Evolutionary conservation across 768 basidiomycete genomes (phyloP).

Genomic region (Pleurotus tuoliensis): DNA sequence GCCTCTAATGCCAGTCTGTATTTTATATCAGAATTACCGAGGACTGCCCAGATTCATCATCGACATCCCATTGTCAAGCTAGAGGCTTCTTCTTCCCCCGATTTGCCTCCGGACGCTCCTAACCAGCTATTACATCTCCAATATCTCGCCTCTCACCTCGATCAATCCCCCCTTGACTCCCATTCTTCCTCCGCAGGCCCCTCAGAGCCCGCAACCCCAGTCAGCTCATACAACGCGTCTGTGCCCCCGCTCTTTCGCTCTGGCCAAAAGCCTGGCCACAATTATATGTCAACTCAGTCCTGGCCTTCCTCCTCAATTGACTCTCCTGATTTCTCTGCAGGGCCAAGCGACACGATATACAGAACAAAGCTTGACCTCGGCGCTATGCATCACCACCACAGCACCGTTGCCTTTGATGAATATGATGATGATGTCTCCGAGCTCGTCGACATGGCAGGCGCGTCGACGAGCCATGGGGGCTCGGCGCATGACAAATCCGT

Average conservation of each 20-base stretch:
- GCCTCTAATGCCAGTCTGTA: slow-evolving; percentile 16
- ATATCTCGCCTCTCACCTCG: slow-evolving; percentile 25
- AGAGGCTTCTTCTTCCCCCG: slow-evolving; percentile 39
- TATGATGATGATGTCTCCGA: slow-evolving; percentile 64
- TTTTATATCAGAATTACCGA: slow-evolving; percentile 12
- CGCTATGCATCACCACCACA: slow-evolving; percentile 13
- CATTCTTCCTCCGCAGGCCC: slow-evolving; percentile 31
- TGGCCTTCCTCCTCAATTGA: slow-evolving; percentile 8
- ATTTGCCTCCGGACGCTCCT: slow-evolving; percentile 32
- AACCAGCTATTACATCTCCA: slow-evolving; percentile 34
- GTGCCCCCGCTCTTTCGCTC: background rate
- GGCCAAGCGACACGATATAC: slow-evolving; percentile 3
- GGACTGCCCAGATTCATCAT: slow-evolving; percentile 11
- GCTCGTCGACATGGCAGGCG: slow-evolving; percentile 38
- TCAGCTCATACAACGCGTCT: background rate
- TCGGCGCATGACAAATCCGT: slow-evolving; percentile 42
- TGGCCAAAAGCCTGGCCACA: background rate
- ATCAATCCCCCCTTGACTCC: slow-evolving; percentile 28
- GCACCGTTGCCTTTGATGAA: slow-evolving; percentile 45
- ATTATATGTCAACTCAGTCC: slow-evolving; percentile 7
- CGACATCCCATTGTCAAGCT: slow-evolving; percentile 34
- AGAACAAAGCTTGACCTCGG: slow-evolving; percentile 7
- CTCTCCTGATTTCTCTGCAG: slow-evolving; percentile 6
- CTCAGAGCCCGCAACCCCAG: slow-evolving; percentile 22
- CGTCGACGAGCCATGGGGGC: slow-evolving; percentile 16